phyloP scores from a whole-genome alignment of 23 red algal genomes.

The Agarophyton chilense region DNA sequence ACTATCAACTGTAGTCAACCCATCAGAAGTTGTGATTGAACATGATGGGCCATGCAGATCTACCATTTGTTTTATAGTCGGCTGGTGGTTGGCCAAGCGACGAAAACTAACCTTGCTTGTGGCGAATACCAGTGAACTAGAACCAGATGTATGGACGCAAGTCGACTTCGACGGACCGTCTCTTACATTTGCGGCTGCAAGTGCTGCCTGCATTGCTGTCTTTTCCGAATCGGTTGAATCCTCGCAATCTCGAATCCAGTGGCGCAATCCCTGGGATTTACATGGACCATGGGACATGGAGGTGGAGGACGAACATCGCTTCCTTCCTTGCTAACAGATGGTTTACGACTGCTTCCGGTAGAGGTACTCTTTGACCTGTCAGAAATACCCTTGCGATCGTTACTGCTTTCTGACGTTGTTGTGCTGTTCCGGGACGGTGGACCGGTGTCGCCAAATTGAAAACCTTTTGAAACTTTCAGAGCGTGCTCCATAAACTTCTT shows the following conservation, averaged over 20 bases:
- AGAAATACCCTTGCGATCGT: no score
- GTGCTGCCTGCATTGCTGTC: not conserved
- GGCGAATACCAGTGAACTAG: no score
- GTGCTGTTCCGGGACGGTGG: not conserved
- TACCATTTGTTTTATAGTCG: no score
- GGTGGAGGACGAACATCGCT: no score
- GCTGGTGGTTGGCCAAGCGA: no score
- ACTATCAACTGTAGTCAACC: not conserved
- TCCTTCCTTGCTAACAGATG: no score
- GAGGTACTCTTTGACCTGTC: no score
- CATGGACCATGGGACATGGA: not conserved
- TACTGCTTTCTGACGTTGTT: not conserved
- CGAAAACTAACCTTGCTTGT: no score
- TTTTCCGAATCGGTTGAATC: not conserved
- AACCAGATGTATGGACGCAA: not conserved
- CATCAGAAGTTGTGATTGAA: no score
- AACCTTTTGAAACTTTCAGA: constrained; percentile 1
- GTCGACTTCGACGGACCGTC: not conserved
- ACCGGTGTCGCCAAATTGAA: constrained; percentile 11
- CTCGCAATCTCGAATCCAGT: not conserved
- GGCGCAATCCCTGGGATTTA: not conserved
- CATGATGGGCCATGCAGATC: no score
- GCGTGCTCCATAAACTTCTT: constrained; percentile 32
- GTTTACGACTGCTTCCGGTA: no score
- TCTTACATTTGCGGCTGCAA: not conserved